A percentile compares a stretch with the other conserved stretches of the same genome.
Evolutionary conservation across 2,329 filamentous ascomycete species (phyloP).

Genomic region (Parafenestella ontariensis): DNA sequence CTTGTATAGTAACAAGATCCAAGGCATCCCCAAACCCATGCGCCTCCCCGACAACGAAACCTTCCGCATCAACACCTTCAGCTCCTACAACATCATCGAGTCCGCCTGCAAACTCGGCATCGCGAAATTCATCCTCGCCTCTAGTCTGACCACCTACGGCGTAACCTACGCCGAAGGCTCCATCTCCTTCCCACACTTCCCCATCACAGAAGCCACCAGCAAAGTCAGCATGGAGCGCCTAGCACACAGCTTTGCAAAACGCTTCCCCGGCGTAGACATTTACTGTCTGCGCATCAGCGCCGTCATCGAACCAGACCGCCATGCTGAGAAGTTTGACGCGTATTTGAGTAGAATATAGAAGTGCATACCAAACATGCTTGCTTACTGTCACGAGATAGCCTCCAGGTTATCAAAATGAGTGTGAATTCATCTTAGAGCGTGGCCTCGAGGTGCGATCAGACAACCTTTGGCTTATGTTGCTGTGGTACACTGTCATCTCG

Average conservation of each 20-base stretch:
- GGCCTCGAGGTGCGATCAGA: too few species aligned
- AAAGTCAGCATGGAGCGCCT: slow-evolving; percentile 66
- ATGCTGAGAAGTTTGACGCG: slow-evolving; percentile 56
- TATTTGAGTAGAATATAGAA: slow-evolving; percentile 56
- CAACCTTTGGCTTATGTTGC: too few species aligned
- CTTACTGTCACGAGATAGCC: too few species aligned
- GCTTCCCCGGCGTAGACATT: slow-evolving; percentile 62
- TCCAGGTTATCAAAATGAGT: too few species aligned
- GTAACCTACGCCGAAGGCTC: slow-evolving; percentile 65
- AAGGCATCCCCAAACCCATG: slow-evolving; percentile 61
- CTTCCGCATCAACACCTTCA: slow-evolving; percentile 53
- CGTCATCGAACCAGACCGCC: slow-evolving; percentile 65
- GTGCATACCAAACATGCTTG: too few species aligned
- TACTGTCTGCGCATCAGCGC: slow-evolving; percentile 67
- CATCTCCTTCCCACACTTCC: slow-evolving; percentile 62
- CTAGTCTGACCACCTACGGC: slow-evolving; percentile 65
- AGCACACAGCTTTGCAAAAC: slow-evolving; percentile 61
- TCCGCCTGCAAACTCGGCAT: slow-evolving; percentile 66
- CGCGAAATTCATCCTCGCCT: slow-evolving; percentile 66
- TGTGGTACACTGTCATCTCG: too few species aligned
- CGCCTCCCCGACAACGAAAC: slow-evolving; percentile 66
- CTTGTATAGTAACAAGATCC: slow-evolving; percentile 58
- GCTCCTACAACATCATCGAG: slow-evolving; percentile 66
- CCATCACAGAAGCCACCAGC: slow-evolving; percentile 64
- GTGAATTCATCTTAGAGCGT: too few species aligned